Conservation (phyloP, 2,329 filamentous ascomycete species). For the Ophiostoma australiae region DNA sequence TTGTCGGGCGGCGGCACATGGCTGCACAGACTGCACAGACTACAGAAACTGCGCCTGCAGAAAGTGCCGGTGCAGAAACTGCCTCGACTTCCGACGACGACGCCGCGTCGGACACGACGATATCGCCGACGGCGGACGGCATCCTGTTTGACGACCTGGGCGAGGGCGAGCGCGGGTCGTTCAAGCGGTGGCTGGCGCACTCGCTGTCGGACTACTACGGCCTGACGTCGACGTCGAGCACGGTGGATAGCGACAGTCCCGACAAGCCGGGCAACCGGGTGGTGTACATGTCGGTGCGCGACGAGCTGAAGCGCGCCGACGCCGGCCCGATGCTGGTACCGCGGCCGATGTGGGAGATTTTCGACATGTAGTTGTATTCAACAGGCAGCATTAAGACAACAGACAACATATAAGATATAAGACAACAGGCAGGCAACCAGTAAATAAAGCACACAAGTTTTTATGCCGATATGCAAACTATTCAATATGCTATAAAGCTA, state of each 20-base stretch:
- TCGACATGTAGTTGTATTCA: slow-evolving; percentile 15
- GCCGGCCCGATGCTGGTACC: slow-evolving; percentile 41
- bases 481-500: neutral
- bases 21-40: slow-evolving; percentile 30
- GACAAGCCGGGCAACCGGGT: slow-evolving; percentile 66
- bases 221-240: slow-evolving; percentile 75
- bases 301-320: slow-evolving; percentile 53
- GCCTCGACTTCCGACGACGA: slow-evolving; percentile 29
- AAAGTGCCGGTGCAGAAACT: slow-evolving; percentile 43
- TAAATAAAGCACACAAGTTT: too few species aligned
- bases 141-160: slow-evolving; percentile 77
- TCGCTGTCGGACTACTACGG: slow-evolving; percentile 91
- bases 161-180: slow-evolving; percentile 70
- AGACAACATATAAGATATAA: neutral
- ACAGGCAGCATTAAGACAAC: neutral
- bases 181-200: slow-evolving; percentile 93
- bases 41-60: slow-evolving; percentile 30
- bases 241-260: slow-evolving; percentile 62
- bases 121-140: slow-evolving; percentile 33
- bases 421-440: neutral
- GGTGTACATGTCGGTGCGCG: slow-evolving; percentile 59
- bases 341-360: slow-evolving; percentile 58
- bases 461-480: too few species aligned
- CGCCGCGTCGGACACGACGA: slow-evolving; percentile 9
- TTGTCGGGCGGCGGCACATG: slow-evolving; percentile 60